A percentile compares a stretch with the other conserved stretches of the same genome.
These are phyloP conservation scores for Rauvolfia tetraphylla DNA, from an alignment of 257 asterid species.

Conservation along the genomic window DNA sequence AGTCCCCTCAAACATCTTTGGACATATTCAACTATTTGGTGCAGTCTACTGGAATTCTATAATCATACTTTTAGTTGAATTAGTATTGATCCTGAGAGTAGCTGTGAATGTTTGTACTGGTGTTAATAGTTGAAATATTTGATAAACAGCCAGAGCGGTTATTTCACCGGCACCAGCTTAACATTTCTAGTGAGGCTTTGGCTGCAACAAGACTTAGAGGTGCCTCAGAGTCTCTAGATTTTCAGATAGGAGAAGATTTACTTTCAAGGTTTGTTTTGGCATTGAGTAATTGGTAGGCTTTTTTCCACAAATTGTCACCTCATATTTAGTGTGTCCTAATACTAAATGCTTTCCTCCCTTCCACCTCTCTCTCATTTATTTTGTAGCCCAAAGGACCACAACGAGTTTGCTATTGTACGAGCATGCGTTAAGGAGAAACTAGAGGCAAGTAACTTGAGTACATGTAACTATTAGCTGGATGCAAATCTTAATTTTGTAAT, in stretches of 20 bases:
- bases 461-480: not conserved
- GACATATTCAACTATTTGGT: no score
- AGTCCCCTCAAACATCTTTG: not conserved
- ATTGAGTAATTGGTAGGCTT: not conserved
- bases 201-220: constrained; percentile 97
- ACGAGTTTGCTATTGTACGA: constrained; percentile 83
- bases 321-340: not conserved
- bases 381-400: constrained; percentile 81
- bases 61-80: not conserved
- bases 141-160: constrained; percentile 80
- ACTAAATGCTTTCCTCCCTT: not conserved
- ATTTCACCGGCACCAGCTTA: constrained; percentile 66
- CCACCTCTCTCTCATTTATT: constrained; percentile 6
- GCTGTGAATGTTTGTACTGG: not conserved
- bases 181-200: constrained; percentile 81
- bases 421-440: constrained; percentile 69
- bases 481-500: not conserved
- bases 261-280: constrained; percentile 62
- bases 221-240: constrained; percentile 65
- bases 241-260: constrained; percentile 78
- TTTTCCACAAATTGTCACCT: not conserved
- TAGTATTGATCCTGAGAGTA: not conserved
- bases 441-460: constrained; percentile 53
- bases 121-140: not conserved
- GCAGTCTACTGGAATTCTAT: not conserved